phyloP scores from a whole-genome alignment of 1,284 basidiomycete species.

The Cutaneotrichosporon spelunceum region DNA sequence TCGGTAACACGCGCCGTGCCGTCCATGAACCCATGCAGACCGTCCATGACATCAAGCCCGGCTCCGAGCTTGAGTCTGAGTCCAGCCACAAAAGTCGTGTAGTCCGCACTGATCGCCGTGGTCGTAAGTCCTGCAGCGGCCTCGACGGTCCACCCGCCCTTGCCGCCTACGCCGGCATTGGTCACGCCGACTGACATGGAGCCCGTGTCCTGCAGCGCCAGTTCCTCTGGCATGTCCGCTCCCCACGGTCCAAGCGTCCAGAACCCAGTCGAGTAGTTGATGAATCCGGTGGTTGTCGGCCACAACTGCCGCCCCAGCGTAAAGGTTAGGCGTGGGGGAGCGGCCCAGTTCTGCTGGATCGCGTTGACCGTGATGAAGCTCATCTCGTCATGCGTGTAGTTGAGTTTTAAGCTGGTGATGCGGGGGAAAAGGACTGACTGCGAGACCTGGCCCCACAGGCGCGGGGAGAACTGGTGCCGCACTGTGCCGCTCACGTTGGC shows the following conservation, averaged over 20 bases:
- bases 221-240: conserved; percentile 22
- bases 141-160: conserved; percentile 48
- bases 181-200: conserved; percentile 51
- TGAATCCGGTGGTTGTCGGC: conserved; percentile 48
- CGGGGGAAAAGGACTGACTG: conserved; percentile 53
- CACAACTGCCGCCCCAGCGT: conserved; percentile 53
- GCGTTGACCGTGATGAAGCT: conserved; percentile 51
- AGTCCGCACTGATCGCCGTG: conserved; percentile 48
- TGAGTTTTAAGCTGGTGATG: conserved; percentile 51
- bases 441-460: conserved; percentile 48
- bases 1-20: conserved; percentile 44
- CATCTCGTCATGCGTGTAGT: conserved; percentile 53
- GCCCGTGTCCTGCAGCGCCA: conserved; percentile 48
- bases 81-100: conserved; percentile 50
- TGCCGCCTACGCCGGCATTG: conserved; percentile 28
- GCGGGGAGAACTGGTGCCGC: conserved; percentile 54
- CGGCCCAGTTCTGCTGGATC: conserved; percentile 35
- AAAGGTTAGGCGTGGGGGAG: conserved; percentile 52
- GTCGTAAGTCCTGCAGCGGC: conserved; percentile 38
- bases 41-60: conserved; percentile 28
- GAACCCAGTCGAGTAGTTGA: conserved; percentile 52
- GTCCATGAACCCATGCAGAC: conserved; percentile 40
- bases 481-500: conserved; percentile 55
- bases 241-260: conserved; percentile 54
- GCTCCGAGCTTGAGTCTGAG: conserved; percentile 53